Evolutionary conservation across 306 rosid species (phyloP), one percentile per base, ranked within the genome.

Genomic region (Quercus bicolor): DNA sequence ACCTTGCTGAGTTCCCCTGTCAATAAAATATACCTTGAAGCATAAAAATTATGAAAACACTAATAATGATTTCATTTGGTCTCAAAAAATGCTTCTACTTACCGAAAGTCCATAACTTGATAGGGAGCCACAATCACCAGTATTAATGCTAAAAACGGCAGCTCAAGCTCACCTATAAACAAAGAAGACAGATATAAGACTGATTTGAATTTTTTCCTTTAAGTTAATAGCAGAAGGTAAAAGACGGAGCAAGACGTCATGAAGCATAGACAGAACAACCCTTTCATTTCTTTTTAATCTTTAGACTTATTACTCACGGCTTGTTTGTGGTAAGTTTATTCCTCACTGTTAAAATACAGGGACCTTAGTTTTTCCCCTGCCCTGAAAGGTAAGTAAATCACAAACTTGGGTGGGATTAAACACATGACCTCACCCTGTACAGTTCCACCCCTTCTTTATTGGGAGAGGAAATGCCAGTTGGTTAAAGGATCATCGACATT

Each of bases 1-100:
- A 76, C 98, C 96, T 84, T 89, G 91, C 87, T 83, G 91, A 76
- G 90, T 93, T 80, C 89, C 89, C 88, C 99, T 95, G 88, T 72
- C 75, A 83, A 60, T 69, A 72, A 71, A 59, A 75, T 75, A 72
- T 64, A 80, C 15, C 48, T 53, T 18, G 60, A 82, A 84, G 56
- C 62, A 64, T 64, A 3, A 48, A 68, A 71, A 66, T 77, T 15
- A 23, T 53, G 34, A 65, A 34, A 79, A 59, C 54, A 54, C 15
- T 33, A 16, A 57, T 57, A 70, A 53, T 23, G 5, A 73, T 43
- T 26, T 75, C 61, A 72, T 23, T 55, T 65, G 7, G 43, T 54
- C 19, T 56, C 54, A 79, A 62, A 75, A 48, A 77, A 75, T 71
- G 56, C 51, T 75, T 81, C 57, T 81, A 57, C 54, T 21, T 72